phyloP scores from a whole-genome alignment of 805 yeast genomes.

The Isabelozyma rhagii region DNA sequence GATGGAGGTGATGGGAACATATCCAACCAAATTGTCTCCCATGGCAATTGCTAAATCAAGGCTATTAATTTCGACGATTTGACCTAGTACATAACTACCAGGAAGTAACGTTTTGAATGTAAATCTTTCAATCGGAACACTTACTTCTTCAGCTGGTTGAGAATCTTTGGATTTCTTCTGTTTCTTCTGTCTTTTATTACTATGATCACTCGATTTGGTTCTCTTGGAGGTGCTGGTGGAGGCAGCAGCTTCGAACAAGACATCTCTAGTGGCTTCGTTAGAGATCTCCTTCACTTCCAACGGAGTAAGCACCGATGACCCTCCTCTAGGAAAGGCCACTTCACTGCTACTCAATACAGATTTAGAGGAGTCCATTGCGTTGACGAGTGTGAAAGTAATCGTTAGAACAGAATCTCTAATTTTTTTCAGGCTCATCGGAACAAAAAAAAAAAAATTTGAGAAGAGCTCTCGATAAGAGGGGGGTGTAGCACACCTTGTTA shows the following conservation, averaged over 20 bases:
- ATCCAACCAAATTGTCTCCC: slow-evolving; percentile 80
- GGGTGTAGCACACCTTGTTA: neutral
- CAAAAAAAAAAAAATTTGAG: neutral
- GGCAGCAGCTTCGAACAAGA: slow-evolving; percentile 60
- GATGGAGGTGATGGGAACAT: slow-evolving; percentile 68
- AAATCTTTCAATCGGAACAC: slow-evolving; percentile 59
- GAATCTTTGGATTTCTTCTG: slow-evolving; percentile 10
- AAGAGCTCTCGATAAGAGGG: neutral
- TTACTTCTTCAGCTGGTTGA: slow-evolving; percentile 23
- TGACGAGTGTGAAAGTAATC: too few relatives aligned
- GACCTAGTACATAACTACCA: slow-evolving; percentile 78
- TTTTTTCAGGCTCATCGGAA: neutral
- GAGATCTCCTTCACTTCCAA: slow-evolving; percentile 90
- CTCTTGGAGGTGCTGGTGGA: slow-evolving; percentile 28
- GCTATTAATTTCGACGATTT: slow-evolving; percentile 56
- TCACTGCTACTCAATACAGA: slow-evolving; percentile 43
- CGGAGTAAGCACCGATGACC: slow-evolving; percentile 80
- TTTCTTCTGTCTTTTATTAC: slow-evolving; percentile 22
- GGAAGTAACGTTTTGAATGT: slow-evolving; percentile 60
- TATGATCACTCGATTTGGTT: slow-evolving; percentile 20
- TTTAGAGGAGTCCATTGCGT: slow-evolving; percentile 8
- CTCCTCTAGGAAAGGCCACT: slow-evolving; percentile 91
- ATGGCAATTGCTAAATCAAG: slow-evolving; percentile 67
- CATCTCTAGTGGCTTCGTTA: slow-evolving; percentile 88
- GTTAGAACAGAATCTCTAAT: neutral